Percentiles rank a stretch among this genome's conserved stretches.
These are phyloP conservation scores for Rhypophila decipiens DNA, from an alignment of 495 filamentous ascomycete species.

Conservation along the genomic window DNA sequence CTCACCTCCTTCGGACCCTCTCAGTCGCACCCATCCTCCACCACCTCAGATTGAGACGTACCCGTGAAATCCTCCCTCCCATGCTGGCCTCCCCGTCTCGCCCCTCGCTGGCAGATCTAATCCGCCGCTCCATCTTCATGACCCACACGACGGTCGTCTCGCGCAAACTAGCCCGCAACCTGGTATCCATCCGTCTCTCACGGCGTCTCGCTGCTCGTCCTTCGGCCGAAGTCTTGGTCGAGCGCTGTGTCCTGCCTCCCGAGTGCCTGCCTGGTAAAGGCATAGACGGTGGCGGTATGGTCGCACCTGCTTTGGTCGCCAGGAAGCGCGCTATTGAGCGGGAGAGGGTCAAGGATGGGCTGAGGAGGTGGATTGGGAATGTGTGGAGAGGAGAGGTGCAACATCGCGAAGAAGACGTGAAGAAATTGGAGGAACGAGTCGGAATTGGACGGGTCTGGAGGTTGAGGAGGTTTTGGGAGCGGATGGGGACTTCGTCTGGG, in stretches of 20 bases:
- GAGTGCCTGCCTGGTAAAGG: conserved; percentile 32
- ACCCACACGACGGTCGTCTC: conserved; percentile 49
- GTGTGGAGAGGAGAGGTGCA: conserved; percentile 39
- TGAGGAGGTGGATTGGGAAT: conserved; percentile 44
- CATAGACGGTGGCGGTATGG: conserved; percentile 2
- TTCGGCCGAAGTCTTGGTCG: conserved; percentile 35
- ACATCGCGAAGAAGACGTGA: conserved; percentile 30
- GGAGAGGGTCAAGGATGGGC: conserved; percentile 48
- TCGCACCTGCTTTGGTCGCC: conserved; percentile 28
- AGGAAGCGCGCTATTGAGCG: conserved; percentile 44
- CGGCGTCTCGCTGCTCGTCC: conserved; percentile 38
- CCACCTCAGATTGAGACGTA: conserved; percentile 45
- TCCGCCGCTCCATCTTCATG: conserved; percentile 51
- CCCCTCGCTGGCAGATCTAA: conserved; percentile 46
- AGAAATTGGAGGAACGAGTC: conserved; percentile 32
- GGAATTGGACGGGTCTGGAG: conserved; percentile 45
- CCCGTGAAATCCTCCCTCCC: conserved; percentile 39
- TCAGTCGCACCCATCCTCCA: conserved; percentile 51
- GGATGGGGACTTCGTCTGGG: conserved; percentile 28
- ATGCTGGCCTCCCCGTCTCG: conserved; percentile 43
- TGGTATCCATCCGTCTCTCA: conserved; percentile 45
- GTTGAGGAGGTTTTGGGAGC: conserved; percentile 48
- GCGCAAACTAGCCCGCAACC: conserved; percentile 42
- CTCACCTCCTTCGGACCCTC: conserved; percentile 48
- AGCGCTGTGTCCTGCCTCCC: conserved; percentile 37